Conservation (phyloP, 75 land plant species). For the Cupressus sempervirens region DNA sequence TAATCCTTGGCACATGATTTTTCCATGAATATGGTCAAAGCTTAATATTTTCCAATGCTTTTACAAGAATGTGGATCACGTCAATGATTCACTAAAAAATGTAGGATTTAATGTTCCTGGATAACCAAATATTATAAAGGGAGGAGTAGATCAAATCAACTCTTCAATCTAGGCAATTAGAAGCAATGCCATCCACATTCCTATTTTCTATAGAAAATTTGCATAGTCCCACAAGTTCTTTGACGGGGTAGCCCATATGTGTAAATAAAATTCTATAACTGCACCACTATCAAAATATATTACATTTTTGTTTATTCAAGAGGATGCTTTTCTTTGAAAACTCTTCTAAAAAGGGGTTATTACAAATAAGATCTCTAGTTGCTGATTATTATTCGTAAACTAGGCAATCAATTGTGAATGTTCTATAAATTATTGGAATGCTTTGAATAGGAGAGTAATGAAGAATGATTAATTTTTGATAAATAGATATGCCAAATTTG, state of each 20-base stretch:
- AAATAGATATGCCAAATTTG: too few species aligned
- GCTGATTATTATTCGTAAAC: neutral
- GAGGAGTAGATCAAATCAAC: neutral
- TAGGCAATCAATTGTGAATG: too few species aligned
- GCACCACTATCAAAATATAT: slow-evolving; percentile 3
- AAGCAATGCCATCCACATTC: neutral
- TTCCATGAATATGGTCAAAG: neutral
- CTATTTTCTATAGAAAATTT: neutral
- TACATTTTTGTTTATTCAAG: too few species aligned
- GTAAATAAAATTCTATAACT: neutral
- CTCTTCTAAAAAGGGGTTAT: neutral
- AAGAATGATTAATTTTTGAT: too few species aligned
- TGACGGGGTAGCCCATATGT: neutral
- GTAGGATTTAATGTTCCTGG: slow-evolving; percentile 2
- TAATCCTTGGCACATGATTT: neutral
- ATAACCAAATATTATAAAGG: neutral
- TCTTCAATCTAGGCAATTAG: neutral
- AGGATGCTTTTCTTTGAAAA: neutral
- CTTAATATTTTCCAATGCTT: slow-evolving; percentile 6
- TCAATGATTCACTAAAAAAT: neutral
- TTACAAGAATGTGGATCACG: slow-evolving; percentile 3
- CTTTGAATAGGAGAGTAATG: too few species aligned
- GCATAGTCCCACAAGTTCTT: slow-evolving; percentile 12
- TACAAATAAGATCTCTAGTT: neutral
- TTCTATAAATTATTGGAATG: too few species aligned